Base-by-base conservation (phyloP, 169 alveolate species). In the Sarcocystis neurona region DNA sequence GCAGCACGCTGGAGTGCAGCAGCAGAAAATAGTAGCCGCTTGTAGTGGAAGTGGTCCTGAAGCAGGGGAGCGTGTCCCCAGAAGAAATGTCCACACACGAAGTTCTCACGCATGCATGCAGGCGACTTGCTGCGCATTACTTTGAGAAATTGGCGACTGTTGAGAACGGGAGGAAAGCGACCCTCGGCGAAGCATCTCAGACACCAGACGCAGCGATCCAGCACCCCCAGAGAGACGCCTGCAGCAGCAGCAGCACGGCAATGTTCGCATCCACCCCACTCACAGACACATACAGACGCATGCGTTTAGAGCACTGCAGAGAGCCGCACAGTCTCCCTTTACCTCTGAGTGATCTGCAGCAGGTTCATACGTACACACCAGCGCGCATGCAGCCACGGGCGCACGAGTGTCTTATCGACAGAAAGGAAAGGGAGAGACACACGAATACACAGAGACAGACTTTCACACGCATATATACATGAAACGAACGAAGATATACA, bases 121-220 rank as follows among this genome's bases (percentile, higher is more conserved):
- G n/a, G n/a, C n/a, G n/a, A 10, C 27, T 18, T n/a, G 20, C 44
- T n/a, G 30, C 27, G 50, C 18, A 15, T 53, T 58, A 89, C 94
- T 79, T 92, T 92, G n/a, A 92, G 50, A 60, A 92, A 92, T 43
- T 92, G 93, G 27, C 94, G 91, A 32, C 84, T 74, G 79, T 89
- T 86, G 68, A 92, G 85, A 41, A 80, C 91, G 47, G 94, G 91
- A 44, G 94, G 94, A 44, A 79, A 92, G 60, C 94, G 84, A 1
- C 94, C 94, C 66, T 90, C 94, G 23, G 94, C 75, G 79, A 80
- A 87, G 88, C 94, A 92, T 56, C 91, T 82, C 32, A 92, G 74
- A 30, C 94, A 92, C 94, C 94, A 92, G 47, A 92, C 94, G 70
- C 94, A 92, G 43, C 87, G 80, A 60, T 92, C 94, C 68, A 92